Conservation (phyloP, 2,329 filamentous ascomycete species). For the Talaromyces sp. region DNA sequence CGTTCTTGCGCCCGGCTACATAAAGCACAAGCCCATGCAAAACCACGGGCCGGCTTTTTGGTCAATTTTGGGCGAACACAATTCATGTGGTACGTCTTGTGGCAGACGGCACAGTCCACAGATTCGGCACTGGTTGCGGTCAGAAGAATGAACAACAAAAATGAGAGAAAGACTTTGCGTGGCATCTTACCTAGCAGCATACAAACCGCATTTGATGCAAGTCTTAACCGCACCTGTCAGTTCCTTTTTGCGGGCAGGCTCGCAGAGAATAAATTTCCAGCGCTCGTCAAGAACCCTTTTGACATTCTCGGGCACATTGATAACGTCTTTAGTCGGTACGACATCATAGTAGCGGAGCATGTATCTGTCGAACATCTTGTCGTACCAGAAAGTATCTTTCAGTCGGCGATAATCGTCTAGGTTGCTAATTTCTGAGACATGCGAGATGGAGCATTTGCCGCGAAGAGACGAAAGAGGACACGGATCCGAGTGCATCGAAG, state of each 20-base stretch:
- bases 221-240: constrained; percentile 92
- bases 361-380: constrained; percentile 96
- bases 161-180: neutral
- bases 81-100: constrained; percentile 96
- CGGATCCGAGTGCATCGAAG: constrained; percentile 97
- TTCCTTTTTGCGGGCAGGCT: constrained; percentile 90
- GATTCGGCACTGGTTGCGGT: constrained; percentile 68
- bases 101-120: constrained; percentile 93
- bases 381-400: constrained; percentile 91
- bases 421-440: constrained; percentile 78
- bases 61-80: constrained; percentile 87
- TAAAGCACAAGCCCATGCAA: constrained; percentile 95
- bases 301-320: constrained; percentile 92
- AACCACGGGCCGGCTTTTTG: constrained; percentile 95
- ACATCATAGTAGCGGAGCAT: constrained; percentile 98
- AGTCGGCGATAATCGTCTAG: constrained; percentile 79
- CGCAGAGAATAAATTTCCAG: constrained; percentile 94
- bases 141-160: neutral
- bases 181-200: constrained; percentile 77
- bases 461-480: constrained; percentile 88
- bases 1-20: constrained; percentile 95
- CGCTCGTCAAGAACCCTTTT: constrained; percentile 94
- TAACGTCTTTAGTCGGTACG: constrained; percentile 83
- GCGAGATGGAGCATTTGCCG: constrained; percentile 86
- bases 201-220: constrained; percentile 87